Percentiles rank a stretch among this genome's conserved stretches.
Conservation (phyloP, 768 basidiomycete genomes). For the Gautieria morchelliformis region DNA sequence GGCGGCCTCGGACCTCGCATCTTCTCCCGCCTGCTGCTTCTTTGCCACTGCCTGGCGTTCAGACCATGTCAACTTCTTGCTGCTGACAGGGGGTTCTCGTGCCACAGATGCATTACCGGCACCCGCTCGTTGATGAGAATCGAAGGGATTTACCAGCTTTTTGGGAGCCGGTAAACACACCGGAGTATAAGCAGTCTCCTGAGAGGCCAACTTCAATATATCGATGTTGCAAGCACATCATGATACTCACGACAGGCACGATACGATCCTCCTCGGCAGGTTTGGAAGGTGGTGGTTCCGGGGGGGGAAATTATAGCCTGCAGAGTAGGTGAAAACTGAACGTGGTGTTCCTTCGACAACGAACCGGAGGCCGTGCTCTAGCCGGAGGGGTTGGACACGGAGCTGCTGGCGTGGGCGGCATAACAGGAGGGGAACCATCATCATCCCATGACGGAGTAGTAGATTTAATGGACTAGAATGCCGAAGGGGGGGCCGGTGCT, state of each 20-base stretch:
- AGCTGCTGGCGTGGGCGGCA: slow-evolving; percentile 35
- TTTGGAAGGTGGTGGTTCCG: slow-evolving; percentile 43
- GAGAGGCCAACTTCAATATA: background rate
- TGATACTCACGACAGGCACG: slow-evolving; percentile 47
- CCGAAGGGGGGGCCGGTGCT: slow-evolving; percentile 21
- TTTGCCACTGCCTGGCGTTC: slow-evolving; percentile 89
- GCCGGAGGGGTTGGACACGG: slow-evolving; percentile 34
- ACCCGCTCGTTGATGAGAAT: slow-evolving; percentile 13
- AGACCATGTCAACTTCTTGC: slow-evolving; percentile 87
- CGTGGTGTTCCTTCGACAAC: background rate
- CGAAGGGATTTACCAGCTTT: slow-evolving; percentile 78
- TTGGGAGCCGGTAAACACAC: slow-evolving; percentile 78
- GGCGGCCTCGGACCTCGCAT: slow-evolving; percentile 49
- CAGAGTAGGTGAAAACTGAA: background rate
- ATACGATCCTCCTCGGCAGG: slow-evolving; percentile 76
- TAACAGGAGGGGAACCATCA: slow-evolving; percentile 20
- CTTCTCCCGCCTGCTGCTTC: slow-evolving; percentile 75
- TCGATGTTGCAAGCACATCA: background rate
- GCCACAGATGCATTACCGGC: slow-evolving; percentile 1
- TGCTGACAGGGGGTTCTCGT: slow-evolving; percentile 18
- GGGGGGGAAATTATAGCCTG: background rate
- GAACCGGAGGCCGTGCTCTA: background rate
- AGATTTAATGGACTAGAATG: slow-evolving; percentile 27
- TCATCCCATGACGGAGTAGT: slow-evolving; percentile 58
- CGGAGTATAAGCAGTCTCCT: slow-evolving; percentile 81